Conservation (phyloP, 2,329 filamentous ascomycete species). For the Ophiostoma perfectum region DNA sequence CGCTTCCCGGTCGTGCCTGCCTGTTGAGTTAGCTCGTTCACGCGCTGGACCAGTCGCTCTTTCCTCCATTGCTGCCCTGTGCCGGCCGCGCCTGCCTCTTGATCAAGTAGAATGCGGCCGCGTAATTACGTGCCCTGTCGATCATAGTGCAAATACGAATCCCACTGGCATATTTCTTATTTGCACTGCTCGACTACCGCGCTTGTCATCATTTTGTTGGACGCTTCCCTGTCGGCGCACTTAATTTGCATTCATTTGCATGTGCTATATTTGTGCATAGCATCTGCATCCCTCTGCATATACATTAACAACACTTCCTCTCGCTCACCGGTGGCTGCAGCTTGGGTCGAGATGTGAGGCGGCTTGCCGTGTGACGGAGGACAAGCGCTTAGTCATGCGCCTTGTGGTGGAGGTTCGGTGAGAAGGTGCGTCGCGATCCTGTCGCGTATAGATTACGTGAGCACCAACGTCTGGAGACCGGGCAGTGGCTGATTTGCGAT, state of each 20-base stretch:
- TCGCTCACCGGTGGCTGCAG: too few species aligned
- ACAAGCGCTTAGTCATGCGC: too few species aligned
- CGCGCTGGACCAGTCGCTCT: neutral
- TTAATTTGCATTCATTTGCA: neutral
- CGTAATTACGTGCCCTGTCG: neutral
- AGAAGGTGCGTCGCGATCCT: neutral
- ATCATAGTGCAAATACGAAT: neutral
- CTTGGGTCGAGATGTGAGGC: too few species aligned
- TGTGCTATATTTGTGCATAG: neutral
- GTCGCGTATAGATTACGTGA: slow-evolving; percentile 10
- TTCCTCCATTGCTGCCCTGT: neutral
- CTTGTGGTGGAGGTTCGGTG: too few species aligned
- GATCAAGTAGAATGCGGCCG: too few species aligned
- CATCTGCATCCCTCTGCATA: neutral
- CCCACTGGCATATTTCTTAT: neutral
- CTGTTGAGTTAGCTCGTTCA: neutral
- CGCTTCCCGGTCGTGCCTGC: slow-evolving; percentile 3
- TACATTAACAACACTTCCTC: too few species aligned
- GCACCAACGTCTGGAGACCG: neutral
- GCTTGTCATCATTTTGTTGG: neutral
- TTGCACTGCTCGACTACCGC: neutral
- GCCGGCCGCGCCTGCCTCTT: neutral
- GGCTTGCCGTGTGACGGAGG: neutral
- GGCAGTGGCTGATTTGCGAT: neutral
- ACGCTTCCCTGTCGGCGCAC: neutral